A percentile compares a stretch with the other conserved stretches of the same genome.
phyloP scores from a whole-genome alignment of 106 monocot genomes.

The Vanilla planifolia region DNA sequence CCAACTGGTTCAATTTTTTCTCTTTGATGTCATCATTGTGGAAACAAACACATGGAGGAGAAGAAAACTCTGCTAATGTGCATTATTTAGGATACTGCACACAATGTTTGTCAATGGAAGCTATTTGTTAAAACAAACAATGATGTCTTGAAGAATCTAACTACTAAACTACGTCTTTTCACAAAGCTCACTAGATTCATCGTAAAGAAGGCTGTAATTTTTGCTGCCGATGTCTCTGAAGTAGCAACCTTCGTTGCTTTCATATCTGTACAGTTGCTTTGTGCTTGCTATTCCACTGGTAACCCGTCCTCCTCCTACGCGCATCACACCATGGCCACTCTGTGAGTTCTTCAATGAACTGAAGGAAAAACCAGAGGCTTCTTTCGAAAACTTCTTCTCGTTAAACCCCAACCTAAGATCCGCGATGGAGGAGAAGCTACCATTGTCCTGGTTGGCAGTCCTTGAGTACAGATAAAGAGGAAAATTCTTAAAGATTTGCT shows the following conservation, averaged over 20 bases:
- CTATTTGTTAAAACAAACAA: no score
- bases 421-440: slow-evolving; percentile 12
- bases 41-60: no score
- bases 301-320: slow-evolving; percentile 24
- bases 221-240: not conserved
- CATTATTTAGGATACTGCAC: no score
- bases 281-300: slow-evolving; percentile 22
- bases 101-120: no score
- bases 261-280: slow-evolving; percentile 26
- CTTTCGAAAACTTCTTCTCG: slow-evolving; percentile 24
- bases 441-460: slow-evolving; percentile 2
- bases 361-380: slow-evolving; percentile 8
- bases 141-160: no score
- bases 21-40: no score
- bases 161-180: no score
- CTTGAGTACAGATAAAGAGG: slow-evolving; percentile 27
- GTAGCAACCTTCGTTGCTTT: slow-evolving; percentile 1
- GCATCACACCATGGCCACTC: slow-evolving; percentile 20
- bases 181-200: no score
- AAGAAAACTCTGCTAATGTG: no score
- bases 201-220: no score
- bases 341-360: slow-evolving; percentile 23
- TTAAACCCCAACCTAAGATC: slow-evolving; percentile 31
- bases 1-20: no score
- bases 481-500: slow-evolving; percentile 19